A percentile compares a stretch with the other conserved stretches of the same genome.
Evolutionary conservation across 306 rosid species (phyloP).

Genomic region (Biancaea sappan): DNA sequence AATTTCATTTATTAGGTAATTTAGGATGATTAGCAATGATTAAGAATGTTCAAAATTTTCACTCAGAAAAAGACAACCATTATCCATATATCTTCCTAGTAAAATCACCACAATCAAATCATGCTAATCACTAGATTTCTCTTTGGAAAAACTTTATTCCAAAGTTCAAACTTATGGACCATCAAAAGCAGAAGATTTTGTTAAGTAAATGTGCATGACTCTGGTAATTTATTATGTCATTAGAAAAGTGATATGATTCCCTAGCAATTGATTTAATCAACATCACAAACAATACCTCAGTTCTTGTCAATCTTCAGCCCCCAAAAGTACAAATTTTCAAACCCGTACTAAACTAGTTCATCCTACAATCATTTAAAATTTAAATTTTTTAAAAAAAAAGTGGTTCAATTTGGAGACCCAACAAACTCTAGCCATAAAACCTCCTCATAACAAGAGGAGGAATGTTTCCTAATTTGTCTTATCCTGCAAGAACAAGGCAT

Average conservation of each 20-base stretch:
- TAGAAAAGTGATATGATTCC: neutral
- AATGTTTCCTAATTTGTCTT: neutral
- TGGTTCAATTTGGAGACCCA: constrained; percentile 11
- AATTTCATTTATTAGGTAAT: constrained; percentile 3
- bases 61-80: constrained; percentile 19
- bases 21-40: constrained; percentile 3
- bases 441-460: neutral
- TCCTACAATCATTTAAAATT: neutral
- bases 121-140: neutral
- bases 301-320: constrained; percentile 19
- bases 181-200: neutral
- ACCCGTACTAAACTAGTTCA: constrained; percentile 13
- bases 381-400: neutral
- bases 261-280: constrained; percentile 17
- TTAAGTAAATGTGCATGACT: neutral
- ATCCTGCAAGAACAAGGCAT: constrained; percentile 22
- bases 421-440: constrained; percentile 15
- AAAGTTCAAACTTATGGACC: constrained; percentile 8
- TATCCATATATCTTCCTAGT: neutral
- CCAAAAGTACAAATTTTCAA: constrained; percentile 10
- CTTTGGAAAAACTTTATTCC: neutral
- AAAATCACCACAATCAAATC: constrained; percentile 3
- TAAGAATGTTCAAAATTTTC: constrained; percentile 10
- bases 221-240: neutral
- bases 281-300: constrained; percentile 11